These are phyloP conservation scores for Lobulomyces angularis DNA, from an alignment of 192 early-diverging fungal species.

Conservation along the genomic window DNA sequence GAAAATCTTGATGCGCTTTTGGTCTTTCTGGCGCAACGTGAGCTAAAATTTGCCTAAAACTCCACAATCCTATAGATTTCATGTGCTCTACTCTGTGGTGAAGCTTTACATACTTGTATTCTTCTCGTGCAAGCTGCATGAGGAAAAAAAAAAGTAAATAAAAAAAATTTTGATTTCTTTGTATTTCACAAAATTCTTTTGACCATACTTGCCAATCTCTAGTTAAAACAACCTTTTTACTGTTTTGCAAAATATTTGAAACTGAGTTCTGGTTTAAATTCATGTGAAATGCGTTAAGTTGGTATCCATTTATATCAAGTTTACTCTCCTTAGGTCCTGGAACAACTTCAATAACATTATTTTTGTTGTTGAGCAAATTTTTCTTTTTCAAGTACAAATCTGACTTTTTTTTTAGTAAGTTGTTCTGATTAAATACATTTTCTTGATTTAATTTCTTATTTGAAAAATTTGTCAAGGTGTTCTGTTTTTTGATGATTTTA, in stretches of 20 bases:
- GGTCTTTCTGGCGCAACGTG: constrained; percentile 37
- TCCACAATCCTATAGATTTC: constrained; percentile 58
- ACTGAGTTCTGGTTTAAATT: constrained; percentile 46
- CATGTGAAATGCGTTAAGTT: constrained; percentile 28
- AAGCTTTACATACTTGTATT: constrained; percentile 50
- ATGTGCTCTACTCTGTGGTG: constrained; percentile 56
- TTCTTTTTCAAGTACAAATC: no score
- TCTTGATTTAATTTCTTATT: no score
- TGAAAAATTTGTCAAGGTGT: no score
- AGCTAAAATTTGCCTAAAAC: constrained; percentile 59
- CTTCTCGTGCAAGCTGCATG: constrained; percentile 58
- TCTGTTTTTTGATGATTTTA: no score
- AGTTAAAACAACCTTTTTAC: constrained; percentile 54
- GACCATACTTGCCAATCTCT: constrained; percentile 59
- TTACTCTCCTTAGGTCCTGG: no score
- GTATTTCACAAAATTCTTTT: neutral
- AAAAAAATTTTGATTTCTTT: neutral
- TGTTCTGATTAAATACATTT: no score
- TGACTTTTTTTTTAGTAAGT: no score
- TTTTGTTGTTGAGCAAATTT: no score
- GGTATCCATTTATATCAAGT: constrained; percentile 22
- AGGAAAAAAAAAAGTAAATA: constrained; percentile 1
- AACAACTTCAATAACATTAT: no score
- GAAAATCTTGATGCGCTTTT: constrained; percentile 61
- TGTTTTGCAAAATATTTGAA: constrained; percentile 40